Evolutionary conservation across 306 rosid genomes (phyloP).

Genomic region (Citrullus colocynthis): DNA sequence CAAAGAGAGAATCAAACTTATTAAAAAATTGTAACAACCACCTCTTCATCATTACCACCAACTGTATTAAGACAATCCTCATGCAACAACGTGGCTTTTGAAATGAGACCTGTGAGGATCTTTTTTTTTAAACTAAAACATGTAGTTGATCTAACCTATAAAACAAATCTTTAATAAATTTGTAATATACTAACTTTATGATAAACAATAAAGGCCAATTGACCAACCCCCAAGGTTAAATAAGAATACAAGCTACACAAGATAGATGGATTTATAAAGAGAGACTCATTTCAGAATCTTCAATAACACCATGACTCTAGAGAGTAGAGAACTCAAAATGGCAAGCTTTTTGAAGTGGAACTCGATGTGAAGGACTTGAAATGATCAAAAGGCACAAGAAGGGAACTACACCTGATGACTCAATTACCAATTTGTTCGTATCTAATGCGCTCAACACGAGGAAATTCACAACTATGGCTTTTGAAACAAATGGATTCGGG

Average conservation of each 20-base stretch:
- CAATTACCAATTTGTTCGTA: constrained; percentile 72
- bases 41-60: too few species aligned
- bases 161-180: neutral
- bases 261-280: neutral
- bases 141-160: neutral
- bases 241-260: neutral
- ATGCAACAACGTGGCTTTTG: too few species aligned
- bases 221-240: neutral
- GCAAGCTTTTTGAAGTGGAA: constrained; percentile 89
- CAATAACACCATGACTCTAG: neutral
- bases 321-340: constrained; percentile 37
- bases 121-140: neutral
- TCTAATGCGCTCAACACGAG: constrained; percentile 92
- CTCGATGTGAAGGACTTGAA: constrained; percentile 62
- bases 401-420: constrained; percentile 84
- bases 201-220: neutral
- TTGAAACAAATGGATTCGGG: constrained; percentile 44
- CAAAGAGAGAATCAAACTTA: too few species aligned
- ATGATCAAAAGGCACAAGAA: constrained; percentile 58
- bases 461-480: constrained; percentile 81
- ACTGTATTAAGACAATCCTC: too few species aligned
- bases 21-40: too few species aligned
- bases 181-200: neutral
- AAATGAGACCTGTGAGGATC: too few species aligned
- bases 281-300: neutral